A percentile compares a stretch with the other conserved stretches of the same genome.
Evolutionary conservation across 306 rosid species (phyloP).

Genomic region (Fragaria nilgerrensis): DNA sequence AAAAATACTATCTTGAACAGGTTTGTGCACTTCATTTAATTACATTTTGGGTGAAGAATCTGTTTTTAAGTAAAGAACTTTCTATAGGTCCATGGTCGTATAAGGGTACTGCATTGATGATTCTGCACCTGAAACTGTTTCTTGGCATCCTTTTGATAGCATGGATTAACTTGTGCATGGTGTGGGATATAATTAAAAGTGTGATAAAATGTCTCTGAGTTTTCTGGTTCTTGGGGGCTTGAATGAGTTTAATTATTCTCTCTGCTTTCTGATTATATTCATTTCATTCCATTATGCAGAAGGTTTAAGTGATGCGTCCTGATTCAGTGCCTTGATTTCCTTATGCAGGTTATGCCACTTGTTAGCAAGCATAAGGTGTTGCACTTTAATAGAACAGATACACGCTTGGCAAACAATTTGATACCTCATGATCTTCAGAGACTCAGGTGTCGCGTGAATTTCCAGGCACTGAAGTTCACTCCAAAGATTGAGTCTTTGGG

Average conservation of each 20-base stretch:
- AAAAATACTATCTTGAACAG: constrained; percentile 84
- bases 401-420: constrained; percentile 86
- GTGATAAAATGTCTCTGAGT: neutral
- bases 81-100: neutral
- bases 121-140: constrained; percentile 9
- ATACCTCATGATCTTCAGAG: constrained; percentile 70
- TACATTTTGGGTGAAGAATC: neutral
- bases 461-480: constrained; percentile 78
- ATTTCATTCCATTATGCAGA: constrained; percentile 12
- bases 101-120: constrained; percentile 5
- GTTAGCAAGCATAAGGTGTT: constrained; percentile 66
- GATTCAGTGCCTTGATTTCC: constrained; percentile 26
- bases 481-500: constrained; percentile 81
- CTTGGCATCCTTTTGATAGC: neutral
- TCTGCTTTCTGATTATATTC: neutral
- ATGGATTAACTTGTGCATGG: neutral
- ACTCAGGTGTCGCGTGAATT: constrained; percentile 84
- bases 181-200: neutral
- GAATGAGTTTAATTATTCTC: neutral
- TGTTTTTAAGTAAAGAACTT: neutral
- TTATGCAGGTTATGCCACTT: constrained; percentile 81
- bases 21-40: constrained; percentile 36
- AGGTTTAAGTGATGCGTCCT: constrained; percentile 10
- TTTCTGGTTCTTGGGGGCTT: neutral
- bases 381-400: constrained; percentile 85